Evolutionary conservation across 176 grass and related monocot species (phyloP), one percentile per base, ranked within the genome.

Genomic region (Puccinellia tenuiflora): DNA sequence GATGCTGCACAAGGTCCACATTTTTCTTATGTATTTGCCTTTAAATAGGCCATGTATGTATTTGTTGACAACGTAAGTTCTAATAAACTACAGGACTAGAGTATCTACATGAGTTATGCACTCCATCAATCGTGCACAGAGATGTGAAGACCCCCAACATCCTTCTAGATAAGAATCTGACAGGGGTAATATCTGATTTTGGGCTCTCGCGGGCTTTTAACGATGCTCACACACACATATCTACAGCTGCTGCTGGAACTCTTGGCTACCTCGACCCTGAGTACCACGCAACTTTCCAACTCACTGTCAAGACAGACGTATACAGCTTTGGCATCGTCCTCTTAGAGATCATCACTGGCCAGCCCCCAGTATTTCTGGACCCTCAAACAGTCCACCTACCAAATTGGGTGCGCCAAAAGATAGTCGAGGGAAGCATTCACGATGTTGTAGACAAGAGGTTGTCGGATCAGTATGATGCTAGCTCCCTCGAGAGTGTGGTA

Each of bases 1-100:
- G 80, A 88, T 48, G 86, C 86, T 4, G 86, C 86, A 70, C 86
- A 89, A 89, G 87, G 76, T 85, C 53, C 9, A 53, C 18, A 80
- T 24, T 64, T 68, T 5, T n/a, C n/a, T 82, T 50, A 29, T 29
- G 28, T 9, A 21, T 66, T 64, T 24, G 6, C 28, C 26, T 66
- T 16, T n/a, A n/a, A n/a, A n/a, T 80, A 24, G 12, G 26, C 7
- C 43, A 80, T 80, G 4, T 80, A 9, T 80, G 12, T 65, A n/a
- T 24, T 26, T 37, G 29, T 51, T 64, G 26, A 62, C 42, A 73
- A 62, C 48, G 4, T 24, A 26, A 9, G 13, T 62, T 62, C 39
- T 37, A 50, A 73, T 37, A 61, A 26, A 48, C 45, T 70, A 38
- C 24, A 87, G 85, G 85, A 73, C 68, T 87, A 22, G 54, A 75